Conservation (phyloP, 2,329 filamentous ascomycete species). For the Fusarium pseudoanthophilum region DNA sequence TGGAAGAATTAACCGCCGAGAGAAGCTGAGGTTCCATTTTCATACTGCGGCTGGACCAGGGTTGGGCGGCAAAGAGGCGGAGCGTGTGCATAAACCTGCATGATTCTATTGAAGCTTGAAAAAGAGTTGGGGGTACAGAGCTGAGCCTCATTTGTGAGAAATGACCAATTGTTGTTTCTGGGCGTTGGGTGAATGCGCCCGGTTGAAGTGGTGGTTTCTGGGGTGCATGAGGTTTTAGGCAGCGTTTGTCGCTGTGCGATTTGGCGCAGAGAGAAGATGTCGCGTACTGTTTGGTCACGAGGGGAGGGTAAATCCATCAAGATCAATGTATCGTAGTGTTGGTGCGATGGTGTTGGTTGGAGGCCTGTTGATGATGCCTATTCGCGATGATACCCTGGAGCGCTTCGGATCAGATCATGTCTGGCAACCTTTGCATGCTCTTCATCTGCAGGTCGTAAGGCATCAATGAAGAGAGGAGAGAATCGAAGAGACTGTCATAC, state of each 20-base stretch:
- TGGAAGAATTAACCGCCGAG: not conserved
- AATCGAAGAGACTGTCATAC: not conserved
- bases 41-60: constrained; percentile 12
- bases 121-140: not conserved
- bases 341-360: not conserved
- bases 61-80: constrained; percentile 1
- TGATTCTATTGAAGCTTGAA: not conserved
- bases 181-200: not conserved
- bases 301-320: not conserved
- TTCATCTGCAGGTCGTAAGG: accelerated
- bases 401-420: not conserved
- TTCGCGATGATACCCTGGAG: not conserved
- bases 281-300: not conserved
- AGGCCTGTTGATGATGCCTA: not conserved
- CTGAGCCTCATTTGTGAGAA: not conserved
- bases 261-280: not conserved
- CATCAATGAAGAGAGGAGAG: not conserved
- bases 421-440: not conserved
- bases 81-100: not conserved
- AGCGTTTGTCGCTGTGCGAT: not conserved
- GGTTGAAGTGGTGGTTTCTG: not conserved
- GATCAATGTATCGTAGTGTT: not conserved
- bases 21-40: not conserved
- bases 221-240: not conserved
- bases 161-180: not conserved